Base-by-base conservation (phyloP, 345 rosid genomes). In the Mallotus nudiflorus region DNA sequence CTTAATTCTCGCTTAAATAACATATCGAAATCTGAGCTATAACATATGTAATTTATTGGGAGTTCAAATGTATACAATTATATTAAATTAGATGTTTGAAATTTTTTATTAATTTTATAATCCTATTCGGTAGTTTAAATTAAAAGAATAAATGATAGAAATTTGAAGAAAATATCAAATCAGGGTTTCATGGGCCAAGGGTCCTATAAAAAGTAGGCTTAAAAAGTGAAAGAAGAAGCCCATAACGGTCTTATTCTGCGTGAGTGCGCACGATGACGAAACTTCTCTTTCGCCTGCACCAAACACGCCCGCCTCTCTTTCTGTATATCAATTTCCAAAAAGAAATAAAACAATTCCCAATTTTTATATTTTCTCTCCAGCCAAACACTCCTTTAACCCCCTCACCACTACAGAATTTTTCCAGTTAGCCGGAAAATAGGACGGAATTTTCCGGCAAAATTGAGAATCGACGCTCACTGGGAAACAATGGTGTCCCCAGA, bases 401-500 rank as follows among this genome's bases (percentile, higher is more conserved):
- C 22, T 13, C 35, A 6, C 5, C 35, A 35, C 14, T 20, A 19
- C 72, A 25, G 58, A 49, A 61, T 46, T 62, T 70, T 44, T 28
- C 46, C 0, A 44, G 61, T 31, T 9, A 37, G 12, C 59, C 50
- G 67, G 73, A 25, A 58, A 22, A 35, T 37, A 24, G 45, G 45
- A n/a, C 13, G 3, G 1, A 18, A 24, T 24, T 63, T 40, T 53
- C 55, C 31, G 56, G 55, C 66, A 29, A 16, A 46, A 46, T 54
- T 42, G 22, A 0, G 8, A 29, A 33, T n/a, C n/a, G n/a, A n/a
- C n/a, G n/a, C n/a, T 15, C 27, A 10, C 25, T 37, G 68, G 16
- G 52, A 53, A 58, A 65, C 40, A 59, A 66, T 60, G 80, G 75
- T 61, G 27, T 53, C 93, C 2, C 92, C 92, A 51, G 97, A 87